Percentiles rank a stretch among this genome's conserved stretches.
Evolutionary conservation across 2,329 filamentous ascomycete species (phyloP).

Genomic region (Hymenoscyphus fraxineus): DNA sequence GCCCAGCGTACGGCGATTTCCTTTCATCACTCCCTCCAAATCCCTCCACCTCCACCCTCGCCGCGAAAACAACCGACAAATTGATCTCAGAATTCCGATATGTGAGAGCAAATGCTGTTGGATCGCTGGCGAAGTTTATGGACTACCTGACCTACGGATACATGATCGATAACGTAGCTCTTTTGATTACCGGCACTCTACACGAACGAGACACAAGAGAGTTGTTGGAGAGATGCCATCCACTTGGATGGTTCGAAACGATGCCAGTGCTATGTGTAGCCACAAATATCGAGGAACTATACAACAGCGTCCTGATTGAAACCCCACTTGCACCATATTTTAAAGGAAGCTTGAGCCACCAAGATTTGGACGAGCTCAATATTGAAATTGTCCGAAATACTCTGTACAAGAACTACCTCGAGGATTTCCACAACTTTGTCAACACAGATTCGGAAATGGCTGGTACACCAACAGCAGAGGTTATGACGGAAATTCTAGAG

Average conservation of each 20-base stretch:
- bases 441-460: constrained; percentile 82
- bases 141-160: constrained; percentile 98
- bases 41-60: constrained; percentile 91
- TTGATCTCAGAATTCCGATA: constrained; percentile 97
- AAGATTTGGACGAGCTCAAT: constrained; percentile 96
- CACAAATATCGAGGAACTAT: constrained; percentile 97
- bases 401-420: constrained; percentile 98
- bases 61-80: constrained; percentile 95
- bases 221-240: constrained; percentile 91
- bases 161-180: constrained; percentile 99
- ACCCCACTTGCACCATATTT: constrained; percentile 95
- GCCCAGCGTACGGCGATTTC: constrained; percentile 95
- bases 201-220: constrained; percentile 97
- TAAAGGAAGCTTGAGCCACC: constrained; percentile 92
- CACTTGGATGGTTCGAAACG: constrained; percentile 97
- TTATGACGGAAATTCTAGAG: constrained; percentile 93
- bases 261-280: constrained; percentile 97
- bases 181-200: constrained; percentile 94
- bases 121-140: constrained; percentile 90
- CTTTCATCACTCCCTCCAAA: constrained; percentile 91
- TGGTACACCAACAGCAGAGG: constrained; percentile 83
- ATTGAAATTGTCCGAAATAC: constrained; percentile 99
- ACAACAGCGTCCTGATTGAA: constrained; percentile 96
- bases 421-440: constrained; percentile 95
- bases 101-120: constrained; percentile 87